A percentile compares a stretch with the other conserved stretches of the same genome.
Conservation (phyloP, 2,329 filamentous ascomycete genomes). For the Trichocomaceae sp. region DNA sequence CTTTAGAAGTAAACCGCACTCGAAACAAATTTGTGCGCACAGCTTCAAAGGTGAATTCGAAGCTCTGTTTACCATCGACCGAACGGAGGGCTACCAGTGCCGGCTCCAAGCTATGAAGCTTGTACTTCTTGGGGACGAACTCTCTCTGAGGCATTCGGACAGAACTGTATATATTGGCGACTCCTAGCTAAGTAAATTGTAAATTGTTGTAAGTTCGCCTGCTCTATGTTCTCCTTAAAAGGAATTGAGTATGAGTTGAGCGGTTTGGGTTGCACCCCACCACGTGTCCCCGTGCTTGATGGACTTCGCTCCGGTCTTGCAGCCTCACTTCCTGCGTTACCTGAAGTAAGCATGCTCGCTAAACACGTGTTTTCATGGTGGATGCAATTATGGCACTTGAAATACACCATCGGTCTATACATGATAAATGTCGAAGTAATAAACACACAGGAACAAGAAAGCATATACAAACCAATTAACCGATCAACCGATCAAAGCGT, state of each 20-base stretch:
- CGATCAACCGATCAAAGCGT: background rate
- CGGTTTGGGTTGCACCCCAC: background rate
- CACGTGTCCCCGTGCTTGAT: constrained; percentile 2
- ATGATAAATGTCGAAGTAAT: background rate
- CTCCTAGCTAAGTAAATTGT: background rate
- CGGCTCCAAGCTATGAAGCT: constrained; percentile 20
- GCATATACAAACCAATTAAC: background rate
- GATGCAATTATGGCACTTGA: too few relatives aligned
- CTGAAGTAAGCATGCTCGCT: too few relatives aligned
- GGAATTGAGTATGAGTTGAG: background rate
- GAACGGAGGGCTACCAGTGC: constrained; percentile 39
- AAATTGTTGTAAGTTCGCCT: background rate
- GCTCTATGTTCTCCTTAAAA: background rate
- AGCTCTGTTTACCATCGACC: constrained; percentile 34
- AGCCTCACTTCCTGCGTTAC: background rate
- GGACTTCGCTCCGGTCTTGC: constrained; percentile 3
- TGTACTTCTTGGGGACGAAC: constrained; percentile 35
- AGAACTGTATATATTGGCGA: too few relatives aligned
- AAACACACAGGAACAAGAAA: too few relatives aligned
- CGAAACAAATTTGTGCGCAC: constrained; percentile 59
- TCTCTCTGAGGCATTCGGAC: constrained; percentile 48
- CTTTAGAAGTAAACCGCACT: constrained; percentile 57
- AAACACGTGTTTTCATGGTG: too few relatives aligned
- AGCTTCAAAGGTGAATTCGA: constrained; percentile 58
- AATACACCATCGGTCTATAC: background rate